These are phyloP conservation scores for Anethum foeniculum DNA, from an alignment of 140 eudicot genomes.

Conservation along the genomic window DNA sequence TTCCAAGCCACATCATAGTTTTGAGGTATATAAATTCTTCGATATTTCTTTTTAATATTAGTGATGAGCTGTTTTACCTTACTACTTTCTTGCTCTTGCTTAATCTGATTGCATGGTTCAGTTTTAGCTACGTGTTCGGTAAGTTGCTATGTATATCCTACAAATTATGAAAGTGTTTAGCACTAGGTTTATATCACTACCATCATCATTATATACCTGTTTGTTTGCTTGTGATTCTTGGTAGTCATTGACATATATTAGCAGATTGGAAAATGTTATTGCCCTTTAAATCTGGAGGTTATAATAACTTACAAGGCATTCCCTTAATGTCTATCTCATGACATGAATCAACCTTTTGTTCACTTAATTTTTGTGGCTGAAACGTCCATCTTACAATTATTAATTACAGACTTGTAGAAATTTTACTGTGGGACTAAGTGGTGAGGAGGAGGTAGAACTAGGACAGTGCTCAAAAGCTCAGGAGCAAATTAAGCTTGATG, in stretches of 20 bases:
- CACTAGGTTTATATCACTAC: neutral
- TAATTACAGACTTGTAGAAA: slow-evolving; percentile 28
- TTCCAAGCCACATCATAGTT: slow-evolving; percentile 18
- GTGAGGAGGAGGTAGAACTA: slow-evolving; percentile 16
- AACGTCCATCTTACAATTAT: neutral
- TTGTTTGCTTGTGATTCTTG: neutral
- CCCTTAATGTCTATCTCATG: neutral
- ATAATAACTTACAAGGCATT: neutral
- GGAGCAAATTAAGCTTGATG: slow-evolving; percentile 23
- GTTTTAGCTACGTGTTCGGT: neutral
- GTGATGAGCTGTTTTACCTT: slow-evolving; percentile 9
- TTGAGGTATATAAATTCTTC: slow-evolving; percentile 33
- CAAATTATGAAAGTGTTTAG: neutral
- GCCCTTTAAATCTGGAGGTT: neutral
- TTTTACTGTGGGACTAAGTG: slow-evolving; percentile 16
- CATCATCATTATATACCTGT: neutral
- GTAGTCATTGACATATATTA: neutral
- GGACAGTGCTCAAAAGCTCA: slow-evolving; percentile 15
- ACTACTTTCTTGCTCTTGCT: neutral
- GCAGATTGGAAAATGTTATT: neutral
- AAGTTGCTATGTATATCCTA: neutral
- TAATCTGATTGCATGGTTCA: neutral
- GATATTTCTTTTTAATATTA: neutral
- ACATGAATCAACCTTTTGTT: neutral
- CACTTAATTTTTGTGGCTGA: too few species aligned